Evolutionary conservation across 192 early-diverging fungal species (phyloP), one percentile per base, ranked within the genome.

Genomic region (Gorgonomyces haynaldii): DNA sequence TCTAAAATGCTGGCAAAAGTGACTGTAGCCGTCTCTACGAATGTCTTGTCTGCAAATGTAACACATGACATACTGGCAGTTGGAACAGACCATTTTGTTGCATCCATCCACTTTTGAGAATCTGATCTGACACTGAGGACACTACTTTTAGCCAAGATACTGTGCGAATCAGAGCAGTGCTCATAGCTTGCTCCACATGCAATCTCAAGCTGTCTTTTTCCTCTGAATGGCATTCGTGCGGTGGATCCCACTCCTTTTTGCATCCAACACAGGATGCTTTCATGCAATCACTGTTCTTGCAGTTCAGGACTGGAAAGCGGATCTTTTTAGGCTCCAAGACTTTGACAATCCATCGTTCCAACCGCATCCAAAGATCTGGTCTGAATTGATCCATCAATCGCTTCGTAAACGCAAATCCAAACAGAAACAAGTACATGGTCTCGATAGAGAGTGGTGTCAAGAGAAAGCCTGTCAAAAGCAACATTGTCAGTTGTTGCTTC

Each of bases 1-100:
- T 24, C 77, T 65, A 45, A 78, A 78, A 54, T 80, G 78, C 46
- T 75, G 57, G 56, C 78, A 80, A 42, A 78, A 80, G 48, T 80
- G 78, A 7, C 48, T 22, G 54, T 80, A 80, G 1, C 64, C 66
- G 37, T 71, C 74, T 24, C 57, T 34, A 2, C 60, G 41, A 44
- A 80, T 73, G 39, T 80, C 72, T 38, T 75, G 67, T 49, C 78
- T 56, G 48, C 78, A 80, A 2, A 78, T 50, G 54, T 80, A 80
- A 34, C 78, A 80, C 78, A 80, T 80, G 3, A 56, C 47, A 52
- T 76, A 74, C 23, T 49, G 43, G 61, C 78, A 78, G 53, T 64
- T 69, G 4, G 64, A 49, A 32, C 78, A 80, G 26, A 59, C 61
- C 66, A 80, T 78, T 53, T 80, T 80, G 61, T 80, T 80, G 57